These are phyloP conservation scores for Knoxdaviesia proteae DNA, from an alignment of 2,329 filamentous ascomycete genomes.

Conservation along the genomic window DNA sequence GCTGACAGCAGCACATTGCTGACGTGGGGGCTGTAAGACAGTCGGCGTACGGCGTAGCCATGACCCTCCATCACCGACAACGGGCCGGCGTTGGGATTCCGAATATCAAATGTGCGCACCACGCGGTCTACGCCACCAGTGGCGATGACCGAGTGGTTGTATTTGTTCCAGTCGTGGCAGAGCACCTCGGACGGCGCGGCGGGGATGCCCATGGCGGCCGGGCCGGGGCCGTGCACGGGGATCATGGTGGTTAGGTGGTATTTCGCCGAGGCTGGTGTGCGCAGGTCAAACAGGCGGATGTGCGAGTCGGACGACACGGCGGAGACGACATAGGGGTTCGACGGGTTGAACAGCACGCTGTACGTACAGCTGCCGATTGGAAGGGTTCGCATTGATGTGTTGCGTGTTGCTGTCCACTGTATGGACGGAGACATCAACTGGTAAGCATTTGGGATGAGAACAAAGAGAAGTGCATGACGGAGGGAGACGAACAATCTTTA, in stretches of 20 bases:
- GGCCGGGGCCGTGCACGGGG: conserved; percentile 52
- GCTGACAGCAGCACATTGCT: conserved; percentile 70
- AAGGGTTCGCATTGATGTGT: conserved; percentile 59
- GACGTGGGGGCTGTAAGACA: conserved; percentile 90
- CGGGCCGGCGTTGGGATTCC: conserved; percentile 53
- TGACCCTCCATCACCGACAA: conserved; percentile 61
- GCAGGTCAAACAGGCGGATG: conserved; percentile 76
- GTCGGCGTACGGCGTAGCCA: conserved; percentile 67
- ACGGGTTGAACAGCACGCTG: conserved; percentile 74
- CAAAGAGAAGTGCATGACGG: neutral
- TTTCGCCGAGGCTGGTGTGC: conserved; percentile 64
- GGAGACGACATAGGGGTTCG: conserved; percentile 67
- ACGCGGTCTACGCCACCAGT: conserved; percentile 75
- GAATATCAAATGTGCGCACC: conserved; percentile 78
- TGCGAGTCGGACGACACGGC: conserved; percentile 79
- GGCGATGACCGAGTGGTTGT: conserved; percentile 64
- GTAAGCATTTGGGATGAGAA: neutral
- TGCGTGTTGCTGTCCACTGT: conserved; percentile 65
- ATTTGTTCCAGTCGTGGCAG: conserved; percentile 99
- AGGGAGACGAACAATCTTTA: conserved; percentile 48
- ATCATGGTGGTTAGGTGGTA: conserved; percentile 74
- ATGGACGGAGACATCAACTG: conserved; percentile 1
- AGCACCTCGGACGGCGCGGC: conserved; percentile 59
- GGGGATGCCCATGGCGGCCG: conserved; percentile 9
- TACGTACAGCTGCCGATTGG: conserved; percentile 91